Base-by-base conservation (phyloP, 257 asterid genomes). In the Salvia miltiorrhiza region DNA sequence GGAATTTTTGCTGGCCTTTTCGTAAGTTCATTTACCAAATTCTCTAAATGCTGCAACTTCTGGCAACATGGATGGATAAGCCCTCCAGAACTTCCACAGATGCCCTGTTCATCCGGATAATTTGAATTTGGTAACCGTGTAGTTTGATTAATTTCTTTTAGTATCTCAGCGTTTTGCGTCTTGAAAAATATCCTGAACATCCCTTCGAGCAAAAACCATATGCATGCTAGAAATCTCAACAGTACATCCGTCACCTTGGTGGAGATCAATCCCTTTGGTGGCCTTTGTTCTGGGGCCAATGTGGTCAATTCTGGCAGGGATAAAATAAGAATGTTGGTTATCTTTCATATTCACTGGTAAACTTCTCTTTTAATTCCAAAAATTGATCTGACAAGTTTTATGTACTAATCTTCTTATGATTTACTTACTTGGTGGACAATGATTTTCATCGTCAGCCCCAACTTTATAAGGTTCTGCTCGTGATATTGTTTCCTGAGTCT, bases 31-130 rank as follows among this genome's bases (percentile, higher is more conserved):
- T 87, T 69, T 39, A 94, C 96, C 43, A 78, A 71, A 55, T 83
- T 76, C 80, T 91, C 99, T 57, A 94, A 80, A 63, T 81, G 91
- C 79, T 87, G 97, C 87, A 94, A 76, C 76, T 88, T 91, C 85
- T 92, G 83, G 78, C 84, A 85, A 65, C 92, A 94, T 49, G 93
- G 95, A 65, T 86, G 86, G 63, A 85, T 86, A 55, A 82, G 81
- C 59, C 81, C 86, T 73, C 47, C 83, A 14, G 77, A 77, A 63
- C 67, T 78, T 41, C 69, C 68, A 58, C 10, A 77, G 23, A 74
- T 73, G 63, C 58, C 49, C 14, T 49, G 71, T 66, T 78, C 82
- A 53, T 67, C 73, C 28, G 33, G 76, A 81, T 79, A 73, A 63
- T 68, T 79, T 67, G 77, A 62, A 75, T 72, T 81, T 67, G 69